phyloP scores from a whole-genome alignment of 2,329 filamentous ascomycete species.

The Diaporthe batatas region DNA sequence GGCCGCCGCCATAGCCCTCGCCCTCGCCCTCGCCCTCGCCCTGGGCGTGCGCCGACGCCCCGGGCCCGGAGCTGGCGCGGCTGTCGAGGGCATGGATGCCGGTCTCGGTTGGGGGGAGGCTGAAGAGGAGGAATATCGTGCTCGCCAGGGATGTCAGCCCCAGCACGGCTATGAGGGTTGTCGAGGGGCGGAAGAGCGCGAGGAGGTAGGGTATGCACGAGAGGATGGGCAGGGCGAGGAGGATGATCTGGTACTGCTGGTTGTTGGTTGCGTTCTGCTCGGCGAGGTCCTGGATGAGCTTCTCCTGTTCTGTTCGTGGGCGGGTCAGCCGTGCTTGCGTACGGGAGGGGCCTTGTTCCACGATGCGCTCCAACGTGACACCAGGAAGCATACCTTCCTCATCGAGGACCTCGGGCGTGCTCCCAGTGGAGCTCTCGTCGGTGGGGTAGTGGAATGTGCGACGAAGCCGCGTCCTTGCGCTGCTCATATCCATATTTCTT shows the following conservation, averaged over 20 bases:
- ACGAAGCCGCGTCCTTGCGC: conserved; percentile 72
- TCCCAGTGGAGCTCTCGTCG: conserved; percentile 67
- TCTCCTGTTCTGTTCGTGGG: conserved; percentile 69
- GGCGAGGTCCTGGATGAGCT: conserved; percentile 68
- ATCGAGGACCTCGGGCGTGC: conserved; percentile 74
- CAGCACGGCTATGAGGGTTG: conserved; percentile 64
- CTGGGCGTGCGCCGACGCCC: conserved; percentile 39
- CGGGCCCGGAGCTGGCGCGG: conserved; percentile 52
- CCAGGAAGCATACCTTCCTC: conserved; percentile 72
- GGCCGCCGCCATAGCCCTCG: neutral
- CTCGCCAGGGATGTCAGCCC: conserved; percentile 73
- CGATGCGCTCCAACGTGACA: neutral
- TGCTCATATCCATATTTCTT: conserved; percentile 44
- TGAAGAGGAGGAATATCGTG: conserved; percentile 72
- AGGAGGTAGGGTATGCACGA: conserved; percentile 68
- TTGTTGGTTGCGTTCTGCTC: conserved; percentile 70
- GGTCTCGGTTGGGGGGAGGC: conserved; percentile 66
- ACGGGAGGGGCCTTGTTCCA: conserved; percentile 7
- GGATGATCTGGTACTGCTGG: conserved; percentile 67
- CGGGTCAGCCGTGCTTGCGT: conserved; percentile 63
- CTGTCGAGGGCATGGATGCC: conserved; percentile 65
- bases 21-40: neutral
- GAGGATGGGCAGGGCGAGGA: conserved; percentile 72
- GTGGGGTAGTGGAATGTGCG: conserved; percentile 82
- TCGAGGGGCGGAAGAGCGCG: conserved; percentile 56